A percentile compares a stretch with the other conserved stretches of the same genome.
These are phyloP conservation scores for Cardiospermum halicacabum DNA, from an alignment of 345 rosid species.

Conservation along the genomic window DNA sequence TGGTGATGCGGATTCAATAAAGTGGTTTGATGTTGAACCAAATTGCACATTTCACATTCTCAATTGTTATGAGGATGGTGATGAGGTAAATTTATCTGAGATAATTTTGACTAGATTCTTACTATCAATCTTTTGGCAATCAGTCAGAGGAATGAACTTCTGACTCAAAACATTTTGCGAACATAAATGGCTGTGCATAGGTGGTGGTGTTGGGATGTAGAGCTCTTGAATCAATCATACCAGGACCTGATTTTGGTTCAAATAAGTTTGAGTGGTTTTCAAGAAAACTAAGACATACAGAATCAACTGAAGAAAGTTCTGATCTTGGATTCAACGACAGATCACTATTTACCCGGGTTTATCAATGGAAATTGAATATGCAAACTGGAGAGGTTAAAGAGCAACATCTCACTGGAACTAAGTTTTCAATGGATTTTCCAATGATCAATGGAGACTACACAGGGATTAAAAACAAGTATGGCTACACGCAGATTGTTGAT, in stretches of 20 bases:
- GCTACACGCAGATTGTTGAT: slow-evolving; percentile 34
- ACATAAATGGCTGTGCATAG: slow-evolving; percentile 15
- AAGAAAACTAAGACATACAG: slow-evolving; percentile 5
- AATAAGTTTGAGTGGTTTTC: slow-evolving; percentile 35
- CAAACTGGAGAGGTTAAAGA: slow-evolving; percentile 38
- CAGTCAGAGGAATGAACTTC: not conserved
- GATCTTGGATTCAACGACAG: slow-evolving; percentile 6
- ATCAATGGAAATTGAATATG: slow-evolving; percentile 49
- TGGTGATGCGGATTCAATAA: slow-evolving; percentile 38
- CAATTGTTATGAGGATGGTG: slow-evolving; percentile 48
- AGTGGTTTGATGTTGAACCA: slow-evolving; percentile 43
- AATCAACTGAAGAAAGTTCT: not conserved
- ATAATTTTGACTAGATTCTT: not conserved
- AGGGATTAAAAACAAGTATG: slow-evolving; percentile 34
- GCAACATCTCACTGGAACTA: slow-evolving; percentile 25
- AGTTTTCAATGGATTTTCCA: slow-evolving; percentile 46
- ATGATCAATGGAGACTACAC: slow-evolving; percentile 32
- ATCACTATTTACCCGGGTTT: slow-evolving; percentile 19
- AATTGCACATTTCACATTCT: slow-evolving; percentile 37
- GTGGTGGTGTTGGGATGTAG: slow-evolving; percentile 44
- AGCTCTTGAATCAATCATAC: slow-evolving; percentile 33
- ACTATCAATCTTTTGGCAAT: not conserved
- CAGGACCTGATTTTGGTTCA: slow-evolving; percentile 23
- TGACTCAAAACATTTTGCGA: not conserved
- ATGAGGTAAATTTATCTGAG: slow-evolving; percentile 29